A percentile compares a stretch with the other conserved stretches of the same genome.
Conservation (phyloP, 192 early-diverging fungal genomes). For the Coemansia sp. region DNA sequence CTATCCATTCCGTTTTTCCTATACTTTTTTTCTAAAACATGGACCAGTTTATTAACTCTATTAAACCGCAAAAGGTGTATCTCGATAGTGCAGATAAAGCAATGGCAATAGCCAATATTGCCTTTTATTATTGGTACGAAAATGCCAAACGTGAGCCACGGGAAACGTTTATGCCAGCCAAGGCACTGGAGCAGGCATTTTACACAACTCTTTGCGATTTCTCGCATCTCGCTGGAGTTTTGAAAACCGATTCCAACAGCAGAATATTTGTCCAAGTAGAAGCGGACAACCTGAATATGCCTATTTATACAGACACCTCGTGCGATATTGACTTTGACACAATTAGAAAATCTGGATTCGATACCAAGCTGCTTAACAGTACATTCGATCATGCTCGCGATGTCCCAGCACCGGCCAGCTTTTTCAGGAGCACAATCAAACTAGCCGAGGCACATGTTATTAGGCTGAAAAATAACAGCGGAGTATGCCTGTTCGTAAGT, state of each 20-base stretch:
- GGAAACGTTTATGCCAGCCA: slow-evolving; percentile 23
- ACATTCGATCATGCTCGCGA: not conserved
- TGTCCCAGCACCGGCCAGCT: not conserved
- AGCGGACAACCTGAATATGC: slow-evolving; percentile 24
- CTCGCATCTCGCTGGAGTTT: slow-evolving; percentile 15
- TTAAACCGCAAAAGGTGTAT: slow-evolving; percentile 1
- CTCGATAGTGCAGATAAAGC: slow-evolving; percentile 10
- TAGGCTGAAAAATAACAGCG: slow-evolving; percentile 18
- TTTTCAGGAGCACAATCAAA: slow-evolving; percentile 4
- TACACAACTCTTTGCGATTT: slow-evolving; percentile 13
- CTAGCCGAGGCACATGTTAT: slow-evolving; percentile 8
- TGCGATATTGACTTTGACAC: slow-evolving; percentile 8
- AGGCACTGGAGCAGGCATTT: slow-evolving; percentile 15
- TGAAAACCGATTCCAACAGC: not conserved
- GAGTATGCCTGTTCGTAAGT: slow-evolving; percentile 25
- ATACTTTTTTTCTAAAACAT: slow-evolving; percentile 6
- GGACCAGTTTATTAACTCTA: not conserved
- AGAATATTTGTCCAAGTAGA: slow-evolving; percentile 1
- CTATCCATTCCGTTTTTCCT: no score
- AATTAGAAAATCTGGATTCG: slow-evolving; percentile 2
- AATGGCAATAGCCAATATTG: slow-evolving; percentile 7
- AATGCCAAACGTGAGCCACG: not conserved
- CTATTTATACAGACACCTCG: slow-evolving; percentile 16
- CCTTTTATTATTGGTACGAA: slow-evolving; percentile 15
- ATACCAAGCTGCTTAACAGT: slow-evolving; percentile 2